Base-by-base conservation (phyloP, 768 basidiomycete species). In the Pleurotus salmoneostramineus region DNA sequence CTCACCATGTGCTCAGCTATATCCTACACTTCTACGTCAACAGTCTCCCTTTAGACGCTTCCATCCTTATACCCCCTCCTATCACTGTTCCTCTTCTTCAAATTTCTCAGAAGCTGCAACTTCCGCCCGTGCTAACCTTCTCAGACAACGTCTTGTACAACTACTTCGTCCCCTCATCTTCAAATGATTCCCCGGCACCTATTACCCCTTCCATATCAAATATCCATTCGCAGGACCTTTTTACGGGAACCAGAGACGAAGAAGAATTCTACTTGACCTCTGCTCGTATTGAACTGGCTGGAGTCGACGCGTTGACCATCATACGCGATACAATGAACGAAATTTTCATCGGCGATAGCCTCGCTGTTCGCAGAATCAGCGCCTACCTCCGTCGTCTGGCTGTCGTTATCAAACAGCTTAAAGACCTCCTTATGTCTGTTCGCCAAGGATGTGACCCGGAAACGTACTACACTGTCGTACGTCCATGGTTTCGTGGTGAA, bases 121-220 rank as follows among this genome's bases (percentile, higher is more conserved):
- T 97, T 1, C 95, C 95, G 0, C 93, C 95, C 0, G 77, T 96
- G 42, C 78, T 94, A 58, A 97, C 94, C 3, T 97, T 94, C 68
- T 88, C 94, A 7, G 94, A 96, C 68, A 88, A 88, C 32, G 94
- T 97, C 6, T 80, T 97, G 31, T 97, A 94, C 73, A 96, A 96
- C 68, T 91, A 89, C 87, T 55, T 66, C 60, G 75, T 69, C 55
- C 70, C 58, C 72, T 77, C 65, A 58, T 77, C 56, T 34, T 68
- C 61, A 59, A 49, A 49, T 17, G 63, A 33, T 64, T 34, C 62
- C 63, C 59, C 68, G 72, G n/a, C n/a, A 10, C 58, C 63, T 66
- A 76, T 72, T 14, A 73, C 72, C 34, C 83, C 79, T 1, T 74
- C 80, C 33, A 70, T 82, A 4, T 72, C 84, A 56, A 87, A 92